A percentile compares a stretch with the other conserved stretches of the same genome.
Conservation (phyloP, 2,329 filamentous ascomycete genomes). For the Aspergillus awamori region DNA sequence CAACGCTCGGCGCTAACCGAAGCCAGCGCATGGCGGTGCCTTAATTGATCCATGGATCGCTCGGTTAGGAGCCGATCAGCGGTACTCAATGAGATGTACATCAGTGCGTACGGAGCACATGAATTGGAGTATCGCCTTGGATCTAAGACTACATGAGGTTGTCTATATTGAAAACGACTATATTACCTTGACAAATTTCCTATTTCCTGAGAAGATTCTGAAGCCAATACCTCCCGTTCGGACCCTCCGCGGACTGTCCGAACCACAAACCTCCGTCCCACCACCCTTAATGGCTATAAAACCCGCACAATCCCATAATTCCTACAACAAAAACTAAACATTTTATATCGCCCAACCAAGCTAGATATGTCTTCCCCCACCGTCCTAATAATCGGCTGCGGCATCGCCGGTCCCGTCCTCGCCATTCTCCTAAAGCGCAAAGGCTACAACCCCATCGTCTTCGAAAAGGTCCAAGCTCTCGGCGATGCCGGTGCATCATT, state of each 20-base stretch:
- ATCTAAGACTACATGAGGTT: no score
- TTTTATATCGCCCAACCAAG: no score
- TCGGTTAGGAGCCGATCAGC: no score
- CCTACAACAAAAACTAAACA: no score
- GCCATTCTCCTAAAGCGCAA: background rate
- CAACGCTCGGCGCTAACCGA: no score
- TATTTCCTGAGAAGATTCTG: background rate
- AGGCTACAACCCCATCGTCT: slow-evolving; percentile 8
- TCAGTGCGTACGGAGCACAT: no score
- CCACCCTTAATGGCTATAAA: background rate
- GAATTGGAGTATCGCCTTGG: no score
- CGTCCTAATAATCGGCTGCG: slow-evolving; percentile 9
- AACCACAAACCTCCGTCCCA: background rate
- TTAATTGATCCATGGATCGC: no score
- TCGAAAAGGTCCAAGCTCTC: slow-evolving; percentile 8
- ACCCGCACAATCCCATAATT: background rate
- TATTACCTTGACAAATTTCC: no score
- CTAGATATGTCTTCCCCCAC: background rate
- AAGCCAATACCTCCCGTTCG: background rate
- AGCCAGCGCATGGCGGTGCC: no score
- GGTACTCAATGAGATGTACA: no score
- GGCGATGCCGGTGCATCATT: slow-evolving; percentile 13
- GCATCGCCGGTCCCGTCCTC: slow-evolving; percentile 8
- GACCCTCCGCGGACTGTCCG: background rate
- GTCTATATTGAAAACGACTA: no score